These are phyloP conservation scores for Coelastrella sp. DNA, from an alignment of 139 green algal genomes.

Conservation along the genomic window DNA sequence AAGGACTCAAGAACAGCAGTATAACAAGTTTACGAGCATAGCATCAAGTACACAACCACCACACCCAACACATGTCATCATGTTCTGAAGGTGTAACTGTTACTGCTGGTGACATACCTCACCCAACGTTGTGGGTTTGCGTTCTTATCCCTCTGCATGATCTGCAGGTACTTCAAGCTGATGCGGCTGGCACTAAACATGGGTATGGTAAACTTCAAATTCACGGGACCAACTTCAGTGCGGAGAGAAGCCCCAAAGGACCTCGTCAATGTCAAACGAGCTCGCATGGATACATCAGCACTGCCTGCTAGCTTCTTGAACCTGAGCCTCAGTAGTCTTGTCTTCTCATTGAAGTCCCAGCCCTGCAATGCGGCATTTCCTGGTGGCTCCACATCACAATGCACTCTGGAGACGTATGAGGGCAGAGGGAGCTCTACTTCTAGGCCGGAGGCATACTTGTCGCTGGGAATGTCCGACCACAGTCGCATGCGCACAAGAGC, in stretches of 20 bases:
- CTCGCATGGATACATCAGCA: slow-evolving; percentile 70
- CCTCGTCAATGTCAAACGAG: slow-evolving; percentile 73
- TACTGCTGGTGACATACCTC: slow-evolving; percentile 83
- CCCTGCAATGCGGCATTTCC: slow-evolving; percentile 50
- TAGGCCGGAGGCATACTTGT: slow-evolving; percentile 69
- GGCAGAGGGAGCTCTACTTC: slow-evolving; percentile 83
- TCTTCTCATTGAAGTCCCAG: slow-evolving; percentile 80
- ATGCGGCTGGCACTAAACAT: slow-evolving; percentile 82
- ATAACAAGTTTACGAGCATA: too few relatives aligned
- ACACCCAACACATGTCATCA: too few relatives aligned
- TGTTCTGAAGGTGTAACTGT: slow-evolving; percentile 82
- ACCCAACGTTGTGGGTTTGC: slow-evolving; percentile 49
- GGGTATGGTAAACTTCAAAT: slow-evolving; percentile 93
- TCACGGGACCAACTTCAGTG: slow-evolving; percentile 89
- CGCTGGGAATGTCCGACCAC: slow-evolving; percentile 23
- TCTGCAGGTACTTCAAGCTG: slow-evolving; percentile 74
- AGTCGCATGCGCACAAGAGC: slow-evolving; percentile 46
- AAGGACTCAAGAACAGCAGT: too few relatives aligned
- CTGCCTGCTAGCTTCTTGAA: slow-evolving; percentile 71
- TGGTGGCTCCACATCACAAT: slow-evolving; percentile 67
- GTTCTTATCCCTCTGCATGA: slow-evolving; percentile 22
- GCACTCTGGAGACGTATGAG: slow-evolving; percentile 66
- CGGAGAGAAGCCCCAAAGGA: slow-evolving; percentile 60
- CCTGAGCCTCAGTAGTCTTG: slow-evolving; percentile 75
- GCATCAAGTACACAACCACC: too few relatives aligned